These are phyloP conservation scores for Kodamaea restingae DNA, from an alignment of 805 yeast species.

Conservation along the genomic window DNA sequence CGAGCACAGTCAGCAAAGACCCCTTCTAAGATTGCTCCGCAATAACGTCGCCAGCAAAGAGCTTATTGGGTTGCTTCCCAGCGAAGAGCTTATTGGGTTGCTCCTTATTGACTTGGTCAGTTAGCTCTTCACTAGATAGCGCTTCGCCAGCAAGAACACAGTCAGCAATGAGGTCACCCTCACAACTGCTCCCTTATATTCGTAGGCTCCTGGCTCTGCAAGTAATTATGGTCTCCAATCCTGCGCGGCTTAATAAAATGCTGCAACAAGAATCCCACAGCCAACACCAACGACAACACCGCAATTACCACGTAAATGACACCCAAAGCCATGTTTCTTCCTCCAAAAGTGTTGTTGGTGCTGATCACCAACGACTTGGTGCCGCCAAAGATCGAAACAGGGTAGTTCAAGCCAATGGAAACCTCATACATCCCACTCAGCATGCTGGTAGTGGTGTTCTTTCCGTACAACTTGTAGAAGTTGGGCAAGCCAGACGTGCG, in stretches of 20 bases:
- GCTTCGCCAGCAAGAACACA: no score
- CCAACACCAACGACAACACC: slow-evolving; percentile 66
- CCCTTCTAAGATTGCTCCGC: no score
- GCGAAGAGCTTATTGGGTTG: no score
- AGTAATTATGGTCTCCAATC: slow-evolving; percentile 72
- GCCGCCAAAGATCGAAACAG: slow-evolving; percentile 83
- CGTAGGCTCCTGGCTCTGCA: slow-evolving; percentile 21
- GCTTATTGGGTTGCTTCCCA: no score
- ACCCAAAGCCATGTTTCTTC: slow-evolving; percentile 80
- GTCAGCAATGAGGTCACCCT: no score
- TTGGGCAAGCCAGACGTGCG: slow-evolving; percentile 91
- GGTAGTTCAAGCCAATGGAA: slow-evolving; percentile 71
- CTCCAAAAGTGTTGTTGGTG: slow-evolving; percentile 82
- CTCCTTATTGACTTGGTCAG: no score
- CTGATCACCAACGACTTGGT: slow-evolving; percentile 77
- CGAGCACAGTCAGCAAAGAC: no score
- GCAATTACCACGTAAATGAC: slow-evolving; percentile 84
- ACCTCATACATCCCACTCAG: slow-evolving; percentile 66
- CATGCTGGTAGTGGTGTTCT: slow-evolving; percentile 58
- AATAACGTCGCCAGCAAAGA: no score
- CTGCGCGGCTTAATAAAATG: slow-evolving; percentile 82
- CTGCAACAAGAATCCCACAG: slow-evolving; percentile 70
- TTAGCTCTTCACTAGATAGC: no score
- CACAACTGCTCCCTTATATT: slow-evolving; percentile 20
- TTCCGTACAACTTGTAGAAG: slow-evolving; percentile 77